phyloP scores from a whole-genome alignment of 345 rosid species.

The Linum tenue region DNA sequence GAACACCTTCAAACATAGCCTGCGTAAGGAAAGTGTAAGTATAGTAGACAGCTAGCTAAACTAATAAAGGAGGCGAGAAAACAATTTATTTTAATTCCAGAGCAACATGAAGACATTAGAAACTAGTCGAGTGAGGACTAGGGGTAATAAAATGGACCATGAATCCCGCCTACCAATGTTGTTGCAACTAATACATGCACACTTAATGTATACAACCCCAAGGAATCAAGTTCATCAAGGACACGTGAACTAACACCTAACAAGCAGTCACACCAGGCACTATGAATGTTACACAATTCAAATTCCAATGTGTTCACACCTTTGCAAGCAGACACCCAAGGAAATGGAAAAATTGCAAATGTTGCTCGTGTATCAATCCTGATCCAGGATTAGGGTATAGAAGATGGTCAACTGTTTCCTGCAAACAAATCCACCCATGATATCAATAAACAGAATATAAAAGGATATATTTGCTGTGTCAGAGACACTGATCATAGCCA shows the following conservation, averaged over 20 bases:
- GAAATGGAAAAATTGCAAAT: conserved; percentile 91
- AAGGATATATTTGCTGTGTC: background rate
- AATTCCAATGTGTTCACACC: conserved; percentile 28
- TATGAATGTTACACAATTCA: background rate
- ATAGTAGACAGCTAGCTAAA: background rate
- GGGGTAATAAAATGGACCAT: too few species aligned
- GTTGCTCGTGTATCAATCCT: conserved; percentile 91
- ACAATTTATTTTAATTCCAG: too few species aligned
- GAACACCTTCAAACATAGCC: conserved; percentile 99
- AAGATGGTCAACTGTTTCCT: conserved; percentile 97
- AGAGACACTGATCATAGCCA: background rate
- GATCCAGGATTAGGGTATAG: conserved; percentile 99
- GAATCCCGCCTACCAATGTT: too few species aligned
- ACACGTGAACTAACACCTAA: too few species aligned
- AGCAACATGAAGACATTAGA: background rate
- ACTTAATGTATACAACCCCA: too few species aligned
- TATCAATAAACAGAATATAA: too few species aligned
- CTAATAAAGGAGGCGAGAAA: background rate
- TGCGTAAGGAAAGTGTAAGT: conserved; percentile 28
- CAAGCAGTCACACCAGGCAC: background rate
- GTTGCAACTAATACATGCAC: too few species aligned
- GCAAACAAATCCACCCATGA: conserved; percentile 15
- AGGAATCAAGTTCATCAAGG: too few species aligned
- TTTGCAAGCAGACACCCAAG: conserved; percentile 88
- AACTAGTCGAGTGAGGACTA: background rate